Base-by-base conservation (phyloP, 78 protist species). In the Dictyostelium firmibasis region DNA sequence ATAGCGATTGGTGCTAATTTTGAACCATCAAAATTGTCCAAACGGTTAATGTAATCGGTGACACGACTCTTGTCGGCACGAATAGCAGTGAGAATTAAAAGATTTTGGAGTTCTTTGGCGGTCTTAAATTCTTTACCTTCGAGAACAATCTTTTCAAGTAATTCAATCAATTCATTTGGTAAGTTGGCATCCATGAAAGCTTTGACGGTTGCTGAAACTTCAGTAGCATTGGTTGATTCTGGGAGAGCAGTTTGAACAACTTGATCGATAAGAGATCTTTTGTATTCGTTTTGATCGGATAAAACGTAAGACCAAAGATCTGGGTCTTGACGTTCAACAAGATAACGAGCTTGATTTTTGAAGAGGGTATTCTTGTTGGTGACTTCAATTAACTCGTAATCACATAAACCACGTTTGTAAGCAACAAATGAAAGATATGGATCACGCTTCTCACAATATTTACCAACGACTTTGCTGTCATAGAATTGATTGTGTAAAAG, bases 131-230 rank as follows among this genome's bases (percentile, higher is more conserved):
- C 98, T 81, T 92, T 83, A 83, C 92, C 83, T 25, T 98, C 99
- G 8, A 99, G 88, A 20, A 99, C 99, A 83, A 99, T 98, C 98
- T 98, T 98, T 95, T 99, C 99, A 29, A 99, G 98, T 27, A 99
- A 98, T 96, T 98, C 99, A 96, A 99, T 99, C 57, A 99, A 97
- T 94, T 99, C 99, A 84, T 98, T 97, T 81, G 99, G 99, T 41
- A 99, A 92, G 76, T 99, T 91, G 83, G 99, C 99, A 27, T 81
- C 83, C 99, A 99, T 99, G 98, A 99, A 99, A 31, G 99, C 99
- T 91, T 97, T 96, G 82, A 99, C 99, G 4, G 99, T 96, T 18
- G 92, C 11, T 5, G 99, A 91, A 35, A 99, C 99, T 25, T 98
- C 99, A 14, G 98, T 98, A 29, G 99, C 95, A 64, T 96, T 91